Conservation (phyloP, 306 rosid genomes). For the Gillenia trifoliata region DNA sequence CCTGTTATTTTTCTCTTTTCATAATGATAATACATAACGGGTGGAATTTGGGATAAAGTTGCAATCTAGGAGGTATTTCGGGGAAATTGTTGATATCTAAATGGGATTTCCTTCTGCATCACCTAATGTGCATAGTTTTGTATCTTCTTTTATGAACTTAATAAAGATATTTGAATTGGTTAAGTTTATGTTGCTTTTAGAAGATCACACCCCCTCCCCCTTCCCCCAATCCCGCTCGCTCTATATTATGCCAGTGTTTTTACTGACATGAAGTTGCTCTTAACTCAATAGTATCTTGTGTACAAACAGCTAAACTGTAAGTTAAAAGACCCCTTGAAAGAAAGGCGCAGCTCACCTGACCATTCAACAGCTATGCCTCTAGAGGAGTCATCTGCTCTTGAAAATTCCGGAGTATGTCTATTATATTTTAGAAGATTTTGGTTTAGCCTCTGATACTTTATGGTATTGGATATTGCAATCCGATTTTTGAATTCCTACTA, state of each 20-base stretch:
- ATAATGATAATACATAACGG: background rate
- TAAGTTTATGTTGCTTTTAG: background rate
- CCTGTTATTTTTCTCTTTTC: background rate
- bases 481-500: background rate
- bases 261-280: background rate
- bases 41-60: background rate
- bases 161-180: background rate
- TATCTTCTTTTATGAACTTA: background rate
- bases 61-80: background rate
- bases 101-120: background rate
- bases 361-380: conserved; percentile 21
- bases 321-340: conserved; percentile 32
- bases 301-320: conserved; percentile 31
- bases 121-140: background rate
- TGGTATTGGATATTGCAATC: background rate
- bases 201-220: background rate
- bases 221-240: background rate
- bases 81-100: background rate
- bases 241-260: conserved; percentile 5
- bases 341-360: conserved; percentile 29
- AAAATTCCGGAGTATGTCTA: conserved; percentile 40
- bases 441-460: background rate
- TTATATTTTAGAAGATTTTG: background rate
- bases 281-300: background rate
- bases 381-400: conserved; percentile 29